These are phyloP conservation scores for Puccinia triticina DNA, from an alignment of 1,284 basidiomycete species.

Conservation along the genomic window DNA sequence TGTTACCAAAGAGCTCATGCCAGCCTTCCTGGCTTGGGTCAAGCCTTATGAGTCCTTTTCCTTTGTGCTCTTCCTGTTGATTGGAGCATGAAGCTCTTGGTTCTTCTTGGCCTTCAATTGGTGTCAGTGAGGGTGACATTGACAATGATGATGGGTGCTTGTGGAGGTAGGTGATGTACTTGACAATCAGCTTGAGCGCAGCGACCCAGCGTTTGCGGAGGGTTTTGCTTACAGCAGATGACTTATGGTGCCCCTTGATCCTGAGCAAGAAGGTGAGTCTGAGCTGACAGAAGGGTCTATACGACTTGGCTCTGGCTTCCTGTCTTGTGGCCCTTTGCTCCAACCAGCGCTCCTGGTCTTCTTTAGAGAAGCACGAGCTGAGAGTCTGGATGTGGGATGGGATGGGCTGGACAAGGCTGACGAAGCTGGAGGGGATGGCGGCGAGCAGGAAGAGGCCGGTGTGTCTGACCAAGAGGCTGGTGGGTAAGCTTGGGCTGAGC, in stretches of 20 bases:
- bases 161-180: neutral
- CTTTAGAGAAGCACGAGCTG: too few relatives aligned
- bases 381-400: neutral
- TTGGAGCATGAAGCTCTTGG: neutral
- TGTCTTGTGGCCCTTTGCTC: neutral
- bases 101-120: neutral
- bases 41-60: neutral
- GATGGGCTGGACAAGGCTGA: neutral
- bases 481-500: too few relatives aligned
- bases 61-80: neutral
- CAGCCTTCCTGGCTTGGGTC: neutral
- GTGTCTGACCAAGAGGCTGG: too few relatives aligned
- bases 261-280: too few relatives aligned
- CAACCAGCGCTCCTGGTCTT: neutral
- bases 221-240: too few relatives aligned
- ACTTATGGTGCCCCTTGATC: too few relatives aligned
- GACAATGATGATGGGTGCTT: neutral
- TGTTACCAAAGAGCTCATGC: too few relatives aligned
- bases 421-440: neutral
- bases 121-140: too few relatives aligned
- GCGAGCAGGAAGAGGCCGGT: conserved; percentile 28
- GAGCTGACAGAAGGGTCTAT: conserved; percentile 3
- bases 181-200: too few relatives aligned
- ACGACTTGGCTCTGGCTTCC: too few relatives aligned
- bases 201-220: too few relatives aligned